Evolutionary conservation across 2,329 filamentous ascomycete species (phyloP).

Genomic region (Aspergillus novoparasiticus): DNA sequence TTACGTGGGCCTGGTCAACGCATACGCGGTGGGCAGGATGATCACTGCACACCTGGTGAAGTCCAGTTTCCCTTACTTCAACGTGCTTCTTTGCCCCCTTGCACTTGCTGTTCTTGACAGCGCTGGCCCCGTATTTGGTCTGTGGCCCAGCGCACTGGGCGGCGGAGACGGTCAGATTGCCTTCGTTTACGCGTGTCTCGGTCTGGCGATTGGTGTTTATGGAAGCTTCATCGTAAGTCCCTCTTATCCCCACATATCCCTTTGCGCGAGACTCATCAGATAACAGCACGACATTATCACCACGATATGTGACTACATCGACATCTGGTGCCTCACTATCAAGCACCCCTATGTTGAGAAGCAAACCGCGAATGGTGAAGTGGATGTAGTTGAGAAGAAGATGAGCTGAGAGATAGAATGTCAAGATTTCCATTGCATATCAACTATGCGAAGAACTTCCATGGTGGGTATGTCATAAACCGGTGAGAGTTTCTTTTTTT

Average conservation of each 20-base stretch:
- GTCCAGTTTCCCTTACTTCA: slow-evolving; percentile 85
- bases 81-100: slow-evolving; percentile 79
- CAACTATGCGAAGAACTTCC: slow-evolving; percentile 14
- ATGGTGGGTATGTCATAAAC: not conserved
- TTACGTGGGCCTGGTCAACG: slow-evolving; percentile 87
- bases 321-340: slow-evolving; percentile 98
- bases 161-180: slow-evolving; percentile 83
- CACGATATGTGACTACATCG: slow-evolving; percentile 95
- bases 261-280: slow-evolving; percentile 7
- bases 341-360: slow-evolving; percentile 70
- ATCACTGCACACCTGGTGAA: slow-evolving; percentile 93
- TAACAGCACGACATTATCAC: slow-evolving; percentile 83
- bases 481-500: not conserved
- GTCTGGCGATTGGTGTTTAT: slow-evolving; percentile 85
- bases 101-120: slow-evolving; percentile 79
- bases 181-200: slow-evolving; percentile 86
- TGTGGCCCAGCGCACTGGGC: slow-evolving; percentile 74
- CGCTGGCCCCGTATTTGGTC: slow-evolving; percentile 67
- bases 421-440: slow-evolving; percentile 11
- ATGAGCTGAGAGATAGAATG: slow-evolving; percentile 17
- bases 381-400: slow-evolving; percentile 30
- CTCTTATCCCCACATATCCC: not conserved
- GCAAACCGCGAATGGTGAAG: slow-evolving; percentile 26
- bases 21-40: slow-evolving; percentile 93
- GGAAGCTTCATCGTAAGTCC: slow-evolving; percentile 79